Evolutionary conservation across 768 basidiomycete species (phyloP).

Genomic region (Thelephora aurantiotincta): DNA sequence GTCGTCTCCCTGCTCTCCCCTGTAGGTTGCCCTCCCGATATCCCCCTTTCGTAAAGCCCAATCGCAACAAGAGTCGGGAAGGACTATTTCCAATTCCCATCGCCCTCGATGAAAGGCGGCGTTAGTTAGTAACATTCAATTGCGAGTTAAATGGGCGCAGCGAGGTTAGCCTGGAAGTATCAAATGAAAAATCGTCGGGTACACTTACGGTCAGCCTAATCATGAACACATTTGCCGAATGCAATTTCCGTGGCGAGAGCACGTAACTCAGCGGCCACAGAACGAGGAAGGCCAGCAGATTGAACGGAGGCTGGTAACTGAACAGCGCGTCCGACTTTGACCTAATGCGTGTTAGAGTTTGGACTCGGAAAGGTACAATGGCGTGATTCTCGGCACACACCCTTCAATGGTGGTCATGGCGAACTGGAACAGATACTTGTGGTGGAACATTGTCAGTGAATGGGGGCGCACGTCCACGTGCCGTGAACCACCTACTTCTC

Average conservation of each 20-base stretch:
- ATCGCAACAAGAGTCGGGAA: slow-evolving; percentile 72
- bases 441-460: background rate
- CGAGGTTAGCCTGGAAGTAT: background rate
- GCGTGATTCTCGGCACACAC: slow-evolving; percentile 21
- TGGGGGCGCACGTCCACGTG: background rate
- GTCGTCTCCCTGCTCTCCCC: slow-evolving; percentile 40
- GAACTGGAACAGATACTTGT: slow-evolving; percentile 75
- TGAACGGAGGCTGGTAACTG: slow-evolving; percentile 88
- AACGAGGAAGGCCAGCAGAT: slow-evolving; percentile 64
- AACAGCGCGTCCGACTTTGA: slow-evolving; percentile 85
- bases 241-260: slow-evolving; percentile 64
- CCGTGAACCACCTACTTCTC: slow-evolving; percentile 27
- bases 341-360: slow-evolving; percentile 22
- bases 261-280: slow-evolving; percentile 70
- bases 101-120: background rate
- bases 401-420: slow-evolving; percentile 82
- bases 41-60: slow-evolving; percentile 64
- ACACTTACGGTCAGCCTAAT: slow-evolving; percentile 60
- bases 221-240: slow-evolving; percentile 72
- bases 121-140: background rate
- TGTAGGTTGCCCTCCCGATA: slow-evolving; percentile 33
- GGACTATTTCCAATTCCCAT: slow-evolving; percentile 23
- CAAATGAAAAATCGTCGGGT: background rate
- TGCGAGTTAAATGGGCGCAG: no score
- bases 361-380: background rate